phyloP scores from a whole-genome alignment of 1,284 basidiomycete species.

The Boletus sp. region DNA sequence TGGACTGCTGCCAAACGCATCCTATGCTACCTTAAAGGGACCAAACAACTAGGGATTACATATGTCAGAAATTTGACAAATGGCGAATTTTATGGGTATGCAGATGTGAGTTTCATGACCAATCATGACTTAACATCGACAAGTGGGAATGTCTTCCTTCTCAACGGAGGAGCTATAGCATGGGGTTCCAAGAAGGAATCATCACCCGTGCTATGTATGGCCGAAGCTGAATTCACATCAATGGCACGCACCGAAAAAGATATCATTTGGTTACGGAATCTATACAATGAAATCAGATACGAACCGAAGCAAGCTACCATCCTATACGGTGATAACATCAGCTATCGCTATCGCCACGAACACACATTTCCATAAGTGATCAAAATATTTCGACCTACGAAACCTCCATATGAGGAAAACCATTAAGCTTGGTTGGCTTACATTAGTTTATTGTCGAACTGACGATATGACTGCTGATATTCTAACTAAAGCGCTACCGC shows the following conservation, averaged over 20 bases:
- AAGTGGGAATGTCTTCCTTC: neutral
- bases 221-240: neutral
- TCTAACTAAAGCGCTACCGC: neutral
- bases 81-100: neutral
- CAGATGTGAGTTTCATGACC: neutral
- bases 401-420: neutral
- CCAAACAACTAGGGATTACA: neutral
- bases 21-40: neutral
- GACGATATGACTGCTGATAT: neutral
- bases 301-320: neutral
- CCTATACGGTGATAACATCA: neutral
- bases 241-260: neutral
- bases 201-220: neutral
- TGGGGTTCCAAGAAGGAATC: neutral
- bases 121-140: neutral
- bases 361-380: neutral
- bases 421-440: neutral
- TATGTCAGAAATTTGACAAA: neutral
- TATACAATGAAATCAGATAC: neutral
- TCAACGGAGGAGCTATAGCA: neutral
- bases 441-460: neutral
- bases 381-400: neutral
- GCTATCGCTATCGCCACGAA: neutral
- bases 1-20: neutral
- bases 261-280: neutral